Base-by-base conservation (phyloP, 2,329 filamentous ascomycete genomes). In the Graphiopsis chlorocephala region DNA sequence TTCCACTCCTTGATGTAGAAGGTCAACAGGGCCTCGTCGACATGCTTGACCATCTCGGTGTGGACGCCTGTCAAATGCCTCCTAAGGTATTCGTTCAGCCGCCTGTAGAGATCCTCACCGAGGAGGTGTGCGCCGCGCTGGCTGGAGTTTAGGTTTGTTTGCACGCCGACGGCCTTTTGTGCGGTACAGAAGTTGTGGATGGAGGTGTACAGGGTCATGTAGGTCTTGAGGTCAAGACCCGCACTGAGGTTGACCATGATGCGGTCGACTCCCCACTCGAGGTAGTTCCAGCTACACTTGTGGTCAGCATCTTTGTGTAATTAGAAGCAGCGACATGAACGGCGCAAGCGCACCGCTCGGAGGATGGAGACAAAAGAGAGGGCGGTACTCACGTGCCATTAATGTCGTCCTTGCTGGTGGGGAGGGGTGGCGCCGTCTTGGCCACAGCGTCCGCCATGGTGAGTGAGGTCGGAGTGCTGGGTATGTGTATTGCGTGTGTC, bases 171-270 rank as follows among this genome's bases (percentile, higher is more conserved):
- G 1, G 92, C 92, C 78, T 98, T 98, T 78, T 98, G 95, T 26
- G 95, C 97, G 64, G 95, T 99, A 78, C 95, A 99, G 79, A 99
- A 99, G 82, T 99, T 97, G 81, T 99, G 95, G 58, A 99, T 95
- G 67, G 93, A 93, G 61, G 94, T 97, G 80, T 98, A 98, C 66
- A 97, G 88, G 64, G 91, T 92, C 94, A 98, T 97, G 80, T 98
- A 98, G 84, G 92, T 94, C 72, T 90, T 87, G 88, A 98, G 93
- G 74, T 97, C 93, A 80, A 99, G 91, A 67, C 95, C 95, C 70
- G 92, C 90, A 73, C 94, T 91, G 29, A 98, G 84, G 74, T 96
- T 91, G 71, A 88, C 87, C 94, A 99, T 98, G 75, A 99, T 96
- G 76, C 90, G 91, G 69, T 92, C 88, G 71, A 99, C 93, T 69